phyloP scores from a whole-genome alignment of 805 yeast species.

The fission yeast (Schizosaccharomyces pombe) region DNA sequence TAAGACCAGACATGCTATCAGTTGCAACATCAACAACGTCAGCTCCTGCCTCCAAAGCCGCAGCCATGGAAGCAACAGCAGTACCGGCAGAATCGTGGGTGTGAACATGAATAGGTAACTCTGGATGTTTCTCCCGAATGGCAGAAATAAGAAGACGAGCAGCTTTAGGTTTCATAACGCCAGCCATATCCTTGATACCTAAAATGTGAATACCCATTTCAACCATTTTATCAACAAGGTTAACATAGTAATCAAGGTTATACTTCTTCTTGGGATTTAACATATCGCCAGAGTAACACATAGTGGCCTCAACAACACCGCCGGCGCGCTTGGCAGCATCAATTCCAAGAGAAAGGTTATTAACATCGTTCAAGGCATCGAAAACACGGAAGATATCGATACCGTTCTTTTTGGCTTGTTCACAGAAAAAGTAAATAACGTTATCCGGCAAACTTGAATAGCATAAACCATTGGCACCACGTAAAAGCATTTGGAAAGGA shows the following conservation, averaged over 20 bases:
- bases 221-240: conserved; percentile 62
- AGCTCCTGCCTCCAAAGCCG: conserved; percentile 87
- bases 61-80: conserved; percentile 91
- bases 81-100: conserved; percentile 99
- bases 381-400: conserved; percentile 95
- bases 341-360: conserved; percentile 90
- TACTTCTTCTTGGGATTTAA: conserved; percentile 85
- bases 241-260: conserved; percentile 71
- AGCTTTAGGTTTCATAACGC: conserved; percentile 89
- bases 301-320: conserved; percentile 95
- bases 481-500: conserved; percentile 95
- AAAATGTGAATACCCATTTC: conserved; percentile 86
- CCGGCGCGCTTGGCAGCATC: conserved; percentile 96
- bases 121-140: conserved; percentile 69
- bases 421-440: conserved; percentile 90
- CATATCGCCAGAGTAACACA: conserved; percentile 98
- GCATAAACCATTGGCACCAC: conserved; percentile 99
- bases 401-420: conserved; percentile 85
- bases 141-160: conserved; percentile 60
- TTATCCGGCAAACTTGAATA: conserved; percentile 94
- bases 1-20: conserved; percentile 93
- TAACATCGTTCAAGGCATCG: conserved; percentile 90
- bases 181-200: conserved; percentile 99
- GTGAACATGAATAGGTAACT: conserved; percentile 92
- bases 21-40: conserved; percentile 95